phyloP scores from a whole-genome alignment of 2,329 filamentous ascomycete species.

The Periconia macrospinosa region DNA sequence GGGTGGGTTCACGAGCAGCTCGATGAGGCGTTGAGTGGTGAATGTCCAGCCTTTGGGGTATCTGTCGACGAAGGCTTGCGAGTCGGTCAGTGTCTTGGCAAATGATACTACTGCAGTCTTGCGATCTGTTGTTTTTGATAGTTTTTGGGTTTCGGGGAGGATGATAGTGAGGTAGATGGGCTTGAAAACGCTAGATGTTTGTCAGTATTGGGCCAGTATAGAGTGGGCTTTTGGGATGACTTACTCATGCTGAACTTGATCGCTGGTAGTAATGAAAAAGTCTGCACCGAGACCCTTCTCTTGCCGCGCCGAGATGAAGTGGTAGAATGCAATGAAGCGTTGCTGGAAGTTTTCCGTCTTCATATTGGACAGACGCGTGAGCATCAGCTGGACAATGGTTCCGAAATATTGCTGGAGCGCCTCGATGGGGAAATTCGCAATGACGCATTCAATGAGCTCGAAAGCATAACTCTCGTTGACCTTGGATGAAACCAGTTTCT shows the following conservation, averaged over 20 bases:
- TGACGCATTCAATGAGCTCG: slow-evolving; percentile 81
- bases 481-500: slow-evolving; percentile 80
- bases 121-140: slow-evolving; percentile 83
- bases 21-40: slow-evolving; percentile 86
- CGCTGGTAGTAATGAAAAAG: slow-evolving; percentile 85
- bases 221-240: slow-evolving; percentile 16
- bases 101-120: slow-evolving; percentile 93
- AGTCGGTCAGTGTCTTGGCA: slow-evolving; percentile 88
- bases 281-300: slow-evolving; percentile 87
- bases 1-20: slow-evolving; percentile 86
- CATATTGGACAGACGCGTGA: slow-evolving; percentile 70
- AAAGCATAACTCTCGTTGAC: slow-evolving; percentile 85
- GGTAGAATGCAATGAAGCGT: slow-evolving; percentile 91
- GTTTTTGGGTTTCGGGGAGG: slow-evolving; percentile 83
- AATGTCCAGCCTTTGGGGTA: slow-evolving; percentile 78
- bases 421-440: slow-evolving; percentile 72
- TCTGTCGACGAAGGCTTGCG: slow-evolving; percentile 75
- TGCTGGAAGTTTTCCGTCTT: slow-evolving; percentile 83
- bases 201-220: slow-evolving; percentile 17
- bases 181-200: slow-evolving; percentile 66
- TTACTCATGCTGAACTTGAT: slow-evolving; percentile 73
- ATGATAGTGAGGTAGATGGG: slow-evolving; percentile 86
- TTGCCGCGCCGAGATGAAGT: slow-evolving; percentile 79
- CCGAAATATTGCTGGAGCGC: slow-evolving; percentile 77
- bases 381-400: slow-evolving; percentile 78